These are phyloP conservation scores for Penicillium bialowiezense DNA, from an alignment of 495 filamentous ascomycete genomes.

Conservation along the genomic window DNA sequence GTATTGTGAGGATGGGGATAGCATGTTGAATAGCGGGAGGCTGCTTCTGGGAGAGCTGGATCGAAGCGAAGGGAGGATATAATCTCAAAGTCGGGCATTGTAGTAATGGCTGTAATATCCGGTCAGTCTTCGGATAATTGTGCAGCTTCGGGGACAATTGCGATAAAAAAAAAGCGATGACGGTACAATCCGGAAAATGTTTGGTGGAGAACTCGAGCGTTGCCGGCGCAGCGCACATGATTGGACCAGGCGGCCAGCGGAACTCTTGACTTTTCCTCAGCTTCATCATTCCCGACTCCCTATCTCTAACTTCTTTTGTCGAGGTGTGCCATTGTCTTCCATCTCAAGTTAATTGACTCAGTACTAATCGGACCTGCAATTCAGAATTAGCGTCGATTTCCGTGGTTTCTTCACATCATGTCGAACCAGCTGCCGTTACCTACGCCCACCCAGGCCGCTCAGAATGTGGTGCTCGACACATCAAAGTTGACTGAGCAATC, in stretches of 20 bases:
- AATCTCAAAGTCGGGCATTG: slow-evolving; percentile 48
- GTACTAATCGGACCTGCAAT: slow-evolving; percentile 1
- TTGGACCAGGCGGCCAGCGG: slow-evolving; percentile 30
- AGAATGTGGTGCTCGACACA: slow-evolving; percentile 49
- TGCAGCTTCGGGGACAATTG: not conserved
- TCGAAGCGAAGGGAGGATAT: slow-evolving; percentile 79
- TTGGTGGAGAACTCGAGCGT: slow-evolving; percentile 19
- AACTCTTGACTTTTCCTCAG: slow-evolving; percentile 35
- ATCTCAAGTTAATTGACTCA: slow-evolving; percentile 1
- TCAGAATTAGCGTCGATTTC: slow-evolving; percentile 18
- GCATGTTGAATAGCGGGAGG: slow-evolving; percentile 38
- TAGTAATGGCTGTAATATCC: slow-evolving; percentile 1
- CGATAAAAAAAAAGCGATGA: not conserved
- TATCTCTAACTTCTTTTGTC: slow-evolving; percentile 25
- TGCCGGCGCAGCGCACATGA: slow-evolving; percentile 31
- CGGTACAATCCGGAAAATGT: slow-evolving; percentile 5
- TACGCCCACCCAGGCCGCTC: slow-evolving; percentile 34
- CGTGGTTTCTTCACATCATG: slow-evolving; percentile 33
- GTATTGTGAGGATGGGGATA: slow-evolving; percentile 42
- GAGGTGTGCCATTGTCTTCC: slow-evolving; percentile 12
- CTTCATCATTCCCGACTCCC: slow-evolving; percentile 32
- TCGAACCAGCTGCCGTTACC: slow-evolving; percentile 40
- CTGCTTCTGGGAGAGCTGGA: slow-evolving; percentile 49
- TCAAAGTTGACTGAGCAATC: slow-evolving; percentile 48
- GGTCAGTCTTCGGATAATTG: slow-evolving; percentile 1